A percentile compares a stretch with the other conserved stretches of the same genome.
phyloP scores from a whole-genome alignment of 208 protist species.

The Acanthamoeba healyi region DNA sequence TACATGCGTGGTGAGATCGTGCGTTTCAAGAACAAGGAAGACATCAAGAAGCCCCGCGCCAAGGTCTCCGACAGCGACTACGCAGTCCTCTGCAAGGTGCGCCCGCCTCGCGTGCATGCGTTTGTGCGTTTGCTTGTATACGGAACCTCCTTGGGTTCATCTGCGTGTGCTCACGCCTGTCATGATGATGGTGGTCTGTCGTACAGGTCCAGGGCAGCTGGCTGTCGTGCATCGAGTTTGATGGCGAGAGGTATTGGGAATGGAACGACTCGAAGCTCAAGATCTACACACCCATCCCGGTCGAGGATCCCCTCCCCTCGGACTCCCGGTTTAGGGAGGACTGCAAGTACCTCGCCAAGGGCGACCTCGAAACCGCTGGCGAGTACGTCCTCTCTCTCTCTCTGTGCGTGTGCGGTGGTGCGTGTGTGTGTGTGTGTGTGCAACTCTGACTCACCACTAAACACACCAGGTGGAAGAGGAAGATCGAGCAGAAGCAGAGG shows the following conservation, averaged over 20 bases:
- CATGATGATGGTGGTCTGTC: no score
- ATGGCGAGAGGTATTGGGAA: slow-evolving; percentile 79
- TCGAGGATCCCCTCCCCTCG: slow-evolving; percentile 75
- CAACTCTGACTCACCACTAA: no score
- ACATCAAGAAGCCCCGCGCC: slow-evolving; percentile 18
- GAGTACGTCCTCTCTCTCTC: neutral
- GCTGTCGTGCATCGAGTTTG: slow-evolving; percentile 76
- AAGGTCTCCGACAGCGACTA: neutral
- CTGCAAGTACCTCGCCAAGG: slow-evolving; percentile 64
- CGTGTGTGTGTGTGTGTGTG: neutral
- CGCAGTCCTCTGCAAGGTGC: neutral
- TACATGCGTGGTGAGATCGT: slow-evolving; percentile 37
- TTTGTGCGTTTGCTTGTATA: neutral
- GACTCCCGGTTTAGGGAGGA: slow-evolving; percentile 78
- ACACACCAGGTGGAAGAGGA: neutral
- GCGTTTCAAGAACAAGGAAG: slow-evolving; percentile 12
- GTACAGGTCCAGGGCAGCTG: slow-evolving; percentile 75
- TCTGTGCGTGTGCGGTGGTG: neutral
- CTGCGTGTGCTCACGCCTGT: no score
- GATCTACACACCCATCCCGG: slow-evolving; percentile 63
- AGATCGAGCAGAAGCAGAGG: slow-evolving; percentile 52
- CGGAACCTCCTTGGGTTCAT: no score
- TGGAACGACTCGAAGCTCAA: slow-evolving; percentile 63
- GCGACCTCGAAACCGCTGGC: slow-evolving; percentile 76
- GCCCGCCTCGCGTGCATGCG: neutral